phyloP scores from a whole-genome alignment of 805 yeast species.

The Blastobotrys chiropterorum region DNA sequence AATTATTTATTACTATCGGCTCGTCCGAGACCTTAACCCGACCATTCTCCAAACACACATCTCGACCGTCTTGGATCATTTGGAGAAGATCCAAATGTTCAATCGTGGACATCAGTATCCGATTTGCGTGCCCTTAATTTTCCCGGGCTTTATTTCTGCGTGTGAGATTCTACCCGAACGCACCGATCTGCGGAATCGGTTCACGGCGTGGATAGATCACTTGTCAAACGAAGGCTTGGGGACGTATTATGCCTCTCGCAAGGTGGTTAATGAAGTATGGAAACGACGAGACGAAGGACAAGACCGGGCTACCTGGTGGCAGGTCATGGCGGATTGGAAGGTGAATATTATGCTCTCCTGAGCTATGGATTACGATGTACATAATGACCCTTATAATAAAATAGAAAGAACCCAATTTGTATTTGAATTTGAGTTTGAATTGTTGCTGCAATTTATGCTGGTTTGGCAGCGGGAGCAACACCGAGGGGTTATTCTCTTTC shows the following conservation, averaged over 20 bases:
- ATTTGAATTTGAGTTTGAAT: too few relatives aligned
- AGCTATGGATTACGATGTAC: neutral
- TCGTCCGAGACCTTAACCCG: conserved; percentile 52
- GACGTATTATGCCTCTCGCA: conserved; percentile 80
- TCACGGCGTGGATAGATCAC: conserved; percentile 54
- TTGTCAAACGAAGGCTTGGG: conserved; percentile 56
- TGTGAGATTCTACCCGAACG: conserved; percentile 56
- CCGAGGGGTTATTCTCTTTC: too few relatives aligned
- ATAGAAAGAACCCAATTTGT: neutral
- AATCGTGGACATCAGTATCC: conserved; percentile 47
- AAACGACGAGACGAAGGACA: conserved; percentile 58
- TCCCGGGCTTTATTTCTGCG: conserved; percentile 89
- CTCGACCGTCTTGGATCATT: conserved; percentile 51
- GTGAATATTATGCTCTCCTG: conserved; percentile 63
- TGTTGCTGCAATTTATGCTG: too few relatives aligned
- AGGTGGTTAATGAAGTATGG: conserved; percentile 84
- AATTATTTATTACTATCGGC: conserved; percentile 62
- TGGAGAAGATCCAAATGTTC: conserved; percentile 54
- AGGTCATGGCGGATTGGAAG: conserved; percentile 77
- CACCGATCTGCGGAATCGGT: conserved; percentile 52
- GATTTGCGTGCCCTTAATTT: conserved; percentile 67
- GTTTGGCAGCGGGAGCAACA: too few relatives aligned
- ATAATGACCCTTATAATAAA: neutral
- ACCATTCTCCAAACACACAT: conserved; percentile 57
- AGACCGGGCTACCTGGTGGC: conserved; percentile 64